phyloP scores from a whole-genome alignment of 805 yeast species.

The Monosporozyma solicola region DNA sequence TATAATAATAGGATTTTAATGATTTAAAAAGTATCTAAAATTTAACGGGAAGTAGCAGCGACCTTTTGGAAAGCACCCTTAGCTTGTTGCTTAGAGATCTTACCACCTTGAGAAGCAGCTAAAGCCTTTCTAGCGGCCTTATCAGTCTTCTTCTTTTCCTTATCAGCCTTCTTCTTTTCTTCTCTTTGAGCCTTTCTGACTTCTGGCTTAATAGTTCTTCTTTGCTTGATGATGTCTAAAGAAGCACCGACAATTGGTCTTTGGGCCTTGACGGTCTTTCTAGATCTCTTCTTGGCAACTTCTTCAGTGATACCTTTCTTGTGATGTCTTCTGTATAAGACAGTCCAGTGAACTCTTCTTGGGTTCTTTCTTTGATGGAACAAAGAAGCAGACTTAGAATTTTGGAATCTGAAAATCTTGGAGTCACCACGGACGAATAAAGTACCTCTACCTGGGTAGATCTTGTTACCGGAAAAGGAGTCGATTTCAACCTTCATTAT shows the following conservation, averaged over 20 bases:
- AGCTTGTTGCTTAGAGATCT: slow-evolving; percentile 90
- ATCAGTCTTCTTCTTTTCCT: slow-evolving; percentile 83
- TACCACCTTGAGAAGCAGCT: slow-evolving; percentile 67
- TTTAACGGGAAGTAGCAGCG: slow-evolving; percentile 92
- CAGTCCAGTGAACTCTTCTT: slow-evolving; percentile 99
- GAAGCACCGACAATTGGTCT: slow-evolving; percentile 99
- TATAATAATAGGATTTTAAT: neutral
- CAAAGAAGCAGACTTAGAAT: slow-evolving; percentile 93
- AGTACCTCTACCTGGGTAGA: slow-evolving; percentile 99
- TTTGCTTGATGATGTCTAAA: slow-evolving; percentile 94
- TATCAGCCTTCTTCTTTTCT: slow-evolving; percentile 71
- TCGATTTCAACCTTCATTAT: slow-evolving; percentile 98
- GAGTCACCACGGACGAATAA: slow-evolving; percentile 99
- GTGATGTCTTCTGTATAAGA: slow-evolving; percentile 99
- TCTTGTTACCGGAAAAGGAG: slow-evolving; percentile 98
- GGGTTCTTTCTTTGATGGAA: slow-evolving; percentile 99
- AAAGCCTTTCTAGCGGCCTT: slow-evolving; percentile 91
- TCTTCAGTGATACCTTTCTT: slow-evolving; percentile 99
- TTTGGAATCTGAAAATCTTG: slow-evolving; percentile 98
- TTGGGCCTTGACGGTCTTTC: slow-evolving; percentile 96
- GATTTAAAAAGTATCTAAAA: slow-evolving; percentile 4
- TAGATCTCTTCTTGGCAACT: slow-evolving; percentile 91
- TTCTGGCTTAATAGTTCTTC: slow-evolving; percentile 93
- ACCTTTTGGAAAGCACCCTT: slow-evolving; percentile 98
- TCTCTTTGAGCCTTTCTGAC: slow-evolving; percentile 97